phyloP scores from a whole-genome alignment of 169 alveolate genomes.

The Cryptosporidium sp. region DNA sequence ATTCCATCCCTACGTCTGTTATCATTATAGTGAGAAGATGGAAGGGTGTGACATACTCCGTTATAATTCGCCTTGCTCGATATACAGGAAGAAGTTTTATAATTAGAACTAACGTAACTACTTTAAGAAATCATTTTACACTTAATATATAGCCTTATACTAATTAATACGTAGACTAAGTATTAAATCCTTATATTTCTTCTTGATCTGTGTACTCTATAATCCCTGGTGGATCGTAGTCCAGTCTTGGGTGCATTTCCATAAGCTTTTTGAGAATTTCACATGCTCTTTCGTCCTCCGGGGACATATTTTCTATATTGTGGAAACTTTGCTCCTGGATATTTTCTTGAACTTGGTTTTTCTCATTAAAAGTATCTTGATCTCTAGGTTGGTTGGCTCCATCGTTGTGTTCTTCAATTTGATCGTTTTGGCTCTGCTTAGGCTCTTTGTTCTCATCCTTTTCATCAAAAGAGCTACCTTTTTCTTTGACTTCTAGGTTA shows the following conservation, averaged over 20 bases:
- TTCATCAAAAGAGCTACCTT: not conserved
- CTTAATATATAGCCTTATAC: conserved; percentile 2
- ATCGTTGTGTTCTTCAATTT: no score
- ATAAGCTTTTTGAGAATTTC: conserved; percentile 44
- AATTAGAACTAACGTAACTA: not conserved
- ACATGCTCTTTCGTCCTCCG: conserved; percentile 13
- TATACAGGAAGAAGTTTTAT: not conserved
- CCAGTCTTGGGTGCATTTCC: conserved; percentile 11
- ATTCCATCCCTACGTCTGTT: not conserved
- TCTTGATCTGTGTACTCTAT: conserved; percentile 20
- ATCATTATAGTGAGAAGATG: not conserved
- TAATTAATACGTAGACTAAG: conserved; percentile 9
- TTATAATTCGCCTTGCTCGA: not conserved
- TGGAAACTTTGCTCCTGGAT: not conserved
- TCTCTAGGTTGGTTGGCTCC: not conserved
- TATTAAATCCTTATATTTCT: conserved; percentile 11
- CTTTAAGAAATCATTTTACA: not conserved
- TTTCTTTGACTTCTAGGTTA: not conserved
- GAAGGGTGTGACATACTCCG: not conserved
- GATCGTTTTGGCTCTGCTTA: not conserved
- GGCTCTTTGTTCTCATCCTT: not conserved
- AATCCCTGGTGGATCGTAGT: conserved; percentile 49
- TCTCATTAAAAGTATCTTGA: not conserved
- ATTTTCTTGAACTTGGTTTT: not conserved
- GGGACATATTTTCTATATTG: not conserved